Evolutionary conservation across 2,329 filamentous ascomycete genomes (phyloP).

Genomic region (Bipolaris victoriae): DNA sequence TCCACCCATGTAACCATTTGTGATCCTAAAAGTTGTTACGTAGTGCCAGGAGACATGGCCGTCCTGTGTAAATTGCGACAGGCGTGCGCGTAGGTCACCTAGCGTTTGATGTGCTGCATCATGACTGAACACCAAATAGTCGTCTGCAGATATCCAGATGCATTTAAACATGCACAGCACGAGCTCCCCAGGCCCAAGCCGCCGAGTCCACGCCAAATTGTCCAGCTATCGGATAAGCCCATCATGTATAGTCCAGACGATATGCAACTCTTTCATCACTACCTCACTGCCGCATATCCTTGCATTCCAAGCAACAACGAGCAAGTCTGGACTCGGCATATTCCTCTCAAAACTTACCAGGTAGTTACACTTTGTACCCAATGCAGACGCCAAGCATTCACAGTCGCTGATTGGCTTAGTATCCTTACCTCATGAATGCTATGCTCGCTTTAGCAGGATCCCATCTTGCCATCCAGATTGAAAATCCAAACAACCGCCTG

Average conservation of each 20-base stretch:
- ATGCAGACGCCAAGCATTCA: not conserved
- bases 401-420: slow-evolving; percentile 18
- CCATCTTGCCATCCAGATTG: slow-evolving; percentile 26
- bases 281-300: slow-evolving; percentile 53
- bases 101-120: not conserved
- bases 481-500: slow-evolving; percentile 10
- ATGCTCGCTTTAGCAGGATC: slow-evolving; percentile 34
- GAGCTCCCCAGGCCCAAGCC: slow-evolving; percentile 20
- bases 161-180: slow-evolving; percentile 23
- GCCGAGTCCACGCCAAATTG: slow-evolving; percentile 17
- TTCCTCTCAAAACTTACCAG: slow-evolving; percentile 23
- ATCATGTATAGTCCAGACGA: slow-evolving; percentile 52
- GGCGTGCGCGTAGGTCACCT: slow-evolving; percentile 30
- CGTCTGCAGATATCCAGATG: slow-evolving; percentile 42
- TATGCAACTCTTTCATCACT: slow-evolving; percentile 62
- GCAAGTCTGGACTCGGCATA: slow-evolving; percentile 24
- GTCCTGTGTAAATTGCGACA: slow-evolving; percentile 47
- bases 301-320: slow-evolving; percentile 23
- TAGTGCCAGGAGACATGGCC: slow-evolving; percentile 50
- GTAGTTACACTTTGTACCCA: slow-evolving; percentile 12
- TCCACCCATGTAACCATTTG: not conserved
- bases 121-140: slow-evolving; percentile 5
- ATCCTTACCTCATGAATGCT: slow-evolving; percentile 33
- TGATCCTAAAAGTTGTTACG: not conserved
- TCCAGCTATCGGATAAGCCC: slow-evolving; percentile 25